These are phyloP conservation scores for Neonectria hederae DNA, from an alignment of 2,329 filamentous ascomycete species.

Conservation along the genomic window DNA sequence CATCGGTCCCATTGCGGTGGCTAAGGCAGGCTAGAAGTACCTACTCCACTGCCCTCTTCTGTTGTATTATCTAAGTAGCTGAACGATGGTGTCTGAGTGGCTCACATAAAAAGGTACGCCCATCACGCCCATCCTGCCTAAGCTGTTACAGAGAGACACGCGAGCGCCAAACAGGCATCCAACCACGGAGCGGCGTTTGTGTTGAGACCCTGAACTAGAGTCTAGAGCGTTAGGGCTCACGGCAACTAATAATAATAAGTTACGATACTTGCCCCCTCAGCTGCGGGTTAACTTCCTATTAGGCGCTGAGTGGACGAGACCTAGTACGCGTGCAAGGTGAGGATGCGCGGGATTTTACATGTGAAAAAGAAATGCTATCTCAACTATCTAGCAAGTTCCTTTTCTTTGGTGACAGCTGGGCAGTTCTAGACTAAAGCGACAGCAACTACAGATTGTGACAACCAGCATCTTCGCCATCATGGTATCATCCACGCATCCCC, in stretches of 20 bases:
- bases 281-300: conserved; percentile 1
- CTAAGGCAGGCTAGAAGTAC: too few species aligned
- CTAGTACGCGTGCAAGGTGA: conserved; percentile 1
- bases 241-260: neutral
- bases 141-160: too few species aligned
- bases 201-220: neutral
- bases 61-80: too few species aligned
- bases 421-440: neutral
- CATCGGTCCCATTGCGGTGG: too few species aligned
- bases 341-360: conserved; percentile 7
- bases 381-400: neutral
- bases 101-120: too few species aligned
- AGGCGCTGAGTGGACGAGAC: neutral
- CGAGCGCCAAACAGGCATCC: conserved; percentile 4
- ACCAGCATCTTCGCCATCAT: conserved; percentile 8
- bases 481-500: conserved; percentile 7
- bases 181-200: neutral
- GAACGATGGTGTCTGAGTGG: too few species aligned
- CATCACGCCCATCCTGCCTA: too few species aligned
- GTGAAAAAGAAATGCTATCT: conserved; percentile 14
- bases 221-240: neutral
- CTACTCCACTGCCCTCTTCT: too few species aligned
- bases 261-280: neutral
- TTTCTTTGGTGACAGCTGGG: neutral
- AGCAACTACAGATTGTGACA: neutral